Evolutionary conservation across 495 filamentous ascomycete species (phyloP).

Genomic region (Penicillium goetzii): DNA sequence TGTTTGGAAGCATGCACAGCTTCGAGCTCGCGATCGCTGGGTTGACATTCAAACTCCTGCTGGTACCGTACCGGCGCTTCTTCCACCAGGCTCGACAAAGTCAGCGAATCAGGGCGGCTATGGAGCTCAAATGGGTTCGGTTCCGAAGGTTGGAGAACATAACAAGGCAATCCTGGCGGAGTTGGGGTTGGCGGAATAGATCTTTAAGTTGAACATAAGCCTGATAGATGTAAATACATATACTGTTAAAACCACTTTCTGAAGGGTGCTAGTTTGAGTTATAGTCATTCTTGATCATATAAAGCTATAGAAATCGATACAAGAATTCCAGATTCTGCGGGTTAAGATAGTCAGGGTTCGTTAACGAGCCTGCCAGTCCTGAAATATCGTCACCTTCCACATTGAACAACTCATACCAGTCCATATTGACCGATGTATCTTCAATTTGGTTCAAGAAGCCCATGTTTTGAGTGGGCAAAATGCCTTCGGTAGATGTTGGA

Average conservation of each 20-base stretch:
- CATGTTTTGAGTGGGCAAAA: not conserved
- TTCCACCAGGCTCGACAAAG: conserved; percentile 44
- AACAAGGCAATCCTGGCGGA: conserved; percentile 40
- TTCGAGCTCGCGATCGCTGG: conserved; percentile 49
- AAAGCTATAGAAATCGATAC: conserved; percentile 41
- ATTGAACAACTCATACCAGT: conserved; percentile 45
- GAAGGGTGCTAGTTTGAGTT: not conserved
- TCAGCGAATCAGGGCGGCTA: conserved; percentile 21
- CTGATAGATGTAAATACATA: too few relatives aligned
- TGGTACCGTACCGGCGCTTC: conserved; percentile 45
- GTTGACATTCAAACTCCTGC: conserved; percentile 48
- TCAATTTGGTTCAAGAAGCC: conserved; percentile 9
- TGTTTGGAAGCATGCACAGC: conserved; percentile 54
- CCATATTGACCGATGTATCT: conserved; percentile 31
- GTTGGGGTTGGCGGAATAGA: conserved; percentile 7
- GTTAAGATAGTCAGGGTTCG: conserved; percentile 41
- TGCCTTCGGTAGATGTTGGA: not conserved
- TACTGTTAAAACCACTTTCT: too few relatives aligned
- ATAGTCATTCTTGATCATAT: not conserved
- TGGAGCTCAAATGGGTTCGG: conserved; percentile 36
- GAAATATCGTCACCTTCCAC: conserved; percentile 42
- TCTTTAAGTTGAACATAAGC: too few relatives aligned
- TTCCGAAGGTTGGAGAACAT: conserved; percentile 47
- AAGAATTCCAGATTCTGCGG: conserved; percentile 47
- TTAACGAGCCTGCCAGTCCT: conserved; percentile 37